Evolutionary conservation across 805 yeast species (phyloP).

Genomic region (Wickerhamomyces pijperi): DNA sequence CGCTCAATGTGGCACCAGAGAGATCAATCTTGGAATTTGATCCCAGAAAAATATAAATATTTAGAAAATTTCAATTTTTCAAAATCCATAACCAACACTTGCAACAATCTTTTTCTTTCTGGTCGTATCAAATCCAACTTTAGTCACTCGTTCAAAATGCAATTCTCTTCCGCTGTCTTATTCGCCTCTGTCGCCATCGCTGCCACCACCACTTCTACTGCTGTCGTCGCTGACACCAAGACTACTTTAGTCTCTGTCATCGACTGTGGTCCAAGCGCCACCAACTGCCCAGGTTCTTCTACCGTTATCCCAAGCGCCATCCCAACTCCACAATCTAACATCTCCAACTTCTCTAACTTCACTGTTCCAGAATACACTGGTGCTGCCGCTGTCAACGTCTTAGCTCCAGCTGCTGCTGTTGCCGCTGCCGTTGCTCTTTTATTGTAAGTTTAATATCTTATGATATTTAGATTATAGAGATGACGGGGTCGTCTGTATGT

Average conservation of each 20-base stretch:
- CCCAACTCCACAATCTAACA: no score
- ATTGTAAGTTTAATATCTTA: conserved; percentile 12
- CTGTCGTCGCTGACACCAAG: conserved; percentile 5
- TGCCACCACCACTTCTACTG: conserved; percentile 13
- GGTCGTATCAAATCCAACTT: conserved; percentile 11
- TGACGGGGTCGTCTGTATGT: no score
- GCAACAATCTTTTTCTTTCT: conserved; percentile 1
- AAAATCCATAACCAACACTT: no score
- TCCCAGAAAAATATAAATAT: no score
- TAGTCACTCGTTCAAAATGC: conserved; percentile 21
- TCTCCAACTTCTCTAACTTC: conserved; percentile 13
- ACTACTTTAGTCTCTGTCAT: conserved; percentile 6
- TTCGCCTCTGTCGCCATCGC: conserved; percentile 18
- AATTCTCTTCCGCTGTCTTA: conserved; percentile 20
- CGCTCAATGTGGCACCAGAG: no score
- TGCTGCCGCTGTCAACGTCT: conserved; percentile 17
- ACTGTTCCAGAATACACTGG: conserved; percentile 18
- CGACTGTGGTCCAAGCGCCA: conserved; percentile 7
- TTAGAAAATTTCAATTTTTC: no score
- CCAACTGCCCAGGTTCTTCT: conserved; percentile 12
- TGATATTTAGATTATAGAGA: no score
- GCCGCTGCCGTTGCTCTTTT: conserved; percentile 19
- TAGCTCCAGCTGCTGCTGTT: conserved; percentile 20
- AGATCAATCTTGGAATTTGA: no score
- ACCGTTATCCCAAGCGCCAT: conserved; percentile 1